Evolutionary conservation across 495 filamentous ascomycete genomes (phyloP), one percentile per base, ranked within the genome.

Genomic region (Melanomma pulvis-pyrius): DNA sequence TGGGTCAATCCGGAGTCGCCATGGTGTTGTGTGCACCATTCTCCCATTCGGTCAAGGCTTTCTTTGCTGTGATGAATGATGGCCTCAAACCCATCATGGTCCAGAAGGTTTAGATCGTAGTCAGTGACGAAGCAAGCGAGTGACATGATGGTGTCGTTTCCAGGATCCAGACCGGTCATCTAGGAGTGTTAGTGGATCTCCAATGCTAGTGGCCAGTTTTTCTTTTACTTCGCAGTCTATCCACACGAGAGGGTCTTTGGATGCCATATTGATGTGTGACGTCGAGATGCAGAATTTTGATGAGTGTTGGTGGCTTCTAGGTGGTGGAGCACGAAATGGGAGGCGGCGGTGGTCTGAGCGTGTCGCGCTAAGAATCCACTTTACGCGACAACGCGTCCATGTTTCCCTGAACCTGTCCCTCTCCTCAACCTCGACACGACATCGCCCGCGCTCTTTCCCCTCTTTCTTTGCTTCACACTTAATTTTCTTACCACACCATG

Each of bases 61-160:
- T 85, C 81, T 71, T 87, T 83, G 2, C 86, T 77, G 62, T 92
- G 90, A 73, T 92, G 90, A 59, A 98, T 86, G 49, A 96, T 82
- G 13, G 83, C 82, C 65, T 93, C 91, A 81, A 88, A 94, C 63
- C 94, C 94, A 24, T 82, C 75, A 13, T 84, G 77, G 48, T 97
- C 92, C 13, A 96, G 77, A 28, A 96, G 72, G 41, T 90, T 81
- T 24, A 98, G 83, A 39, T 92, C 77, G 47, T 83, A 81, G 70
- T 93, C 86, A 8, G 96, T 98, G 73, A 98, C 84, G 78, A 96
- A 90, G 79, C 94, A 98, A 76, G 89, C 94, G 30, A 98, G 89
- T 73, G 96, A 91, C 68, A 98, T 85, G 72, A 98, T 96, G 17
- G 86, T 83, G 71, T 98, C 96, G 21, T 76, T 84, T 29, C 88